Evolutionary conservation across 2,329 filamentous ascomycete species (phyloP), one percentile per base, ranked within the genome.

Genomic region (Ophiostoma sp.): DNA sequence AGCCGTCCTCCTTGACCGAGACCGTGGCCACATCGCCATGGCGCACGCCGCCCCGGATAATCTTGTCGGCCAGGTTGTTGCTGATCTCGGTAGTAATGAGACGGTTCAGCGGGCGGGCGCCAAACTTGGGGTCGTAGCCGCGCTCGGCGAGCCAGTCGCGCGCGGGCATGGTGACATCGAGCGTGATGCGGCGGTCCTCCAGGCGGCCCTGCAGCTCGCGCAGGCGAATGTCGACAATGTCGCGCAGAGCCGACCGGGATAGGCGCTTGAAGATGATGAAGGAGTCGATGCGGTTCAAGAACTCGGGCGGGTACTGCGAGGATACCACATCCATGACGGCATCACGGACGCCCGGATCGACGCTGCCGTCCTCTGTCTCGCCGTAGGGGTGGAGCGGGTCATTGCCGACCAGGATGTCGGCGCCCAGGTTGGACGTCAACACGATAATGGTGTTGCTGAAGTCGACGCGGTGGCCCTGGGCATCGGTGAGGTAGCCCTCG

Each of bases 371-470:
- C 0, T 85, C 79, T 3, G 87, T 87, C 75, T 91, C 88, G 72
- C 87, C 88, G 82, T 91, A 89, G 0, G 89, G 87, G 77, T 92
- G 87, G 8, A 89, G 80, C 1, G 88, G 86, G 78, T 95, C 88
- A 64, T 90, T 89, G 48, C 91, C 92, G 22, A 98, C 92, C 12
- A 99, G 91, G 69, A 97, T 95, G 73, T 97, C 90, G 17, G 96
- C 95, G 52, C 96, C 96, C 1, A 99, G 88, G 81, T 99, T 99
- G 50, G 94, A 97, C 0, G 96, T 98, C 72, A 99, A 87, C 2
- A 98, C 95, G 77, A 98, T 98, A 78, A 98, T 92, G 8, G 95
- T 98, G 82, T 98, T 98, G 75, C 93, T 89, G 86, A 98, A 98
- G 80, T 98, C 96, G 74, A 99, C 92, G 82, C 96, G 97, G 85